Percentiles rank a stretch among this genome's conserved stretches.
These are phyloP conservation scores for Paecilomyces sp. DNA, from an alignment of 2,329 filamentous ascomycete species.

Conservation along the genomic window DNA sequence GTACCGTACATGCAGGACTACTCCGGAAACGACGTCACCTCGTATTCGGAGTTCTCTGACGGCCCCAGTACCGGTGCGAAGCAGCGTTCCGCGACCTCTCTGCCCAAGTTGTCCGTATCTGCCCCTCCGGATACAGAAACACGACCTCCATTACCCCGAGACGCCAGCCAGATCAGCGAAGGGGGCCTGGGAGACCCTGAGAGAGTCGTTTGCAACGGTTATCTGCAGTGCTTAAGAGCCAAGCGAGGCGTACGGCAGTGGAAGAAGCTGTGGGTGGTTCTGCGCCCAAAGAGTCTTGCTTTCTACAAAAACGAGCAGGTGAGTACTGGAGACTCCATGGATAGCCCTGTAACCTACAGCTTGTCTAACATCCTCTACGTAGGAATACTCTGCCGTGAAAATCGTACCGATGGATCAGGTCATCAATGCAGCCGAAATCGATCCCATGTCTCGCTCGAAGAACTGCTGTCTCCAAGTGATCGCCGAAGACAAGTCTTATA, in stretches of 20 bases:
- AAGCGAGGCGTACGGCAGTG: constrained; percentile 78
- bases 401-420: constrained; percentile 73
- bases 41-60: constrained; percentile 83
- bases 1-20: constrained; percentile 44
- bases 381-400: constrained; percentile 79
- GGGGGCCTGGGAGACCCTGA: constrained; percentile 61
- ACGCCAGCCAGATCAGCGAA: constrained; percentile 57
- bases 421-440: constrained; percentile 87
- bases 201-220: constrained; percentile 89
- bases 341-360: neutral
- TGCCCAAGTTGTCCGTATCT: constrained; percentile 20
- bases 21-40: constrained; percentile 62
- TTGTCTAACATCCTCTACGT: constrained; percentile 10
- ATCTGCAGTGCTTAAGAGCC: constrained; percentile 75
- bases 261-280: constrained; percentile 90
- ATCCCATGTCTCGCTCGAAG: constrained; percentile 79
- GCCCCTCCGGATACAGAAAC: constrained; percentile 18
- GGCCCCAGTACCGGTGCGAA: constrained; percentile 20
- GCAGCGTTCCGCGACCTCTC: constrained; percentile 21
- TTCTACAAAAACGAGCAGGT: constrained; percentile 81
- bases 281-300: constrained; percentile 75
- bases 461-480: constrained; percentile 86
- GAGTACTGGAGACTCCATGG: neutral
- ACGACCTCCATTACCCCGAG: constrained; percentile 37
- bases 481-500: constrained; percentile 78